A percentile compares a stretch with the other conserved stretches of the same genome.
Evolutionary conservation across 2,329 filamentous ascomycete species (phyloP).

Genomic region (Sporothrix globosa): DNA sequence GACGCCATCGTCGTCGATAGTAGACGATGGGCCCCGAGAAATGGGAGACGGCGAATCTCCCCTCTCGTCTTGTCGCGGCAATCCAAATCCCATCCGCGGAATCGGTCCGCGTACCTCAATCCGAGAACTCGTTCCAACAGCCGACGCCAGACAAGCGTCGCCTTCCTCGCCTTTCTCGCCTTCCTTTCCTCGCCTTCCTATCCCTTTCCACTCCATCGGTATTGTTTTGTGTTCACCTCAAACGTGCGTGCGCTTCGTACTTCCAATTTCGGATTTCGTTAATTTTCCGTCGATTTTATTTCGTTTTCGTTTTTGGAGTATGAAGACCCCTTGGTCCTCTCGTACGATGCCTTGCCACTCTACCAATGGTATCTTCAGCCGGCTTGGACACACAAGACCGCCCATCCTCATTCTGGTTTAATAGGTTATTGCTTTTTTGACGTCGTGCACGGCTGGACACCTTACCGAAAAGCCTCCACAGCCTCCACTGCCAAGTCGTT

Average conservation of each 20-base stretch:
- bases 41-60: neutral
- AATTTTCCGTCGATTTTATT: too few relatives aligned
- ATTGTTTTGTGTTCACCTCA: neutral
- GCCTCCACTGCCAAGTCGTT: too few relatives aligned
- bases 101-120: neutral
- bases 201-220: neutral
- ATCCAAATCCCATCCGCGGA: neutral
- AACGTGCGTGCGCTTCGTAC: too few relatives aligned
- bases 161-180: neutral
- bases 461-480: too few relatives aligned
- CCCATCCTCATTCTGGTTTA: slow-evolving; percentile 2
- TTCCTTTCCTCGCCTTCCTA: too few relatives aligned
- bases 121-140: neutral
- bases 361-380: neutral
- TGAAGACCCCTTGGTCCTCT: too few relatives aligned
- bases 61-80: slow-evolving; percentile 12
- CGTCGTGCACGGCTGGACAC: too few relatives aligned
- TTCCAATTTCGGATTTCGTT: too few relatives aligned
- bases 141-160: slow-evolving; percentile 8
- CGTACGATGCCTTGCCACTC: too few relatives aligned
- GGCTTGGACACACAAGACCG: slow-evolving; percentile 5
- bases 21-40: neutral
- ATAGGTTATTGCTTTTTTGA: neutral
- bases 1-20: neutral
- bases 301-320: too few relatives aligned